A percentile compares a stretch with the other conserved stretches of the same genome.
phyloP scores from a whole-genome alignment of 805 yeast species.

The Yamadazyma takamatsuzukensis region DNA sequence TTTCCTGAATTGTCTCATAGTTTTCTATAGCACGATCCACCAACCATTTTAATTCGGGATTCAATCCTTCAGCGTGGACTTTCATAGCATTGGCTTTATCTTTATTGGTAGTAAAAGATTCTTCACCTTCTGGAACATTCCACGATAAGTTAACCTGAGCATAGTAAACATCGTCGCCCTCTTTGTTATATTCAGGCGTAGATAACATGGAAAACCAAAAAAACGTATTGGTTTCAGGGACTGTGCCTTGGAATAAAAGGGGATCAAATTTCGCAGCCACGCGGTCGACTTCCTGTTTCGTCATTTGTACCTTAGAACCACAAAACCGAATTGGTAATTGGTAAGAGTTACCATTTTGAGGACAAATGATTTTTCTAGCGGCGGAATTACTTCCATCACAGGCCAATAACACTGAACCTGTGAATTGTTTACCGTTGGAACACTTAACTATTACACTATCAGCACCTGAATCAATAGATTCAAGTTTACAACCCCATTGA shows the following conservation, averaged over 20 bases:
- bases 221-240: slow-evolving; percentile 19
- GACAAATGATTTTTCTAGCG: slow-evolving; percentile 17
- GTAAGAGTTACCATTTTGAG: slow-evolving; percentile 15
- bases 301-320: slow-evolving; percentile 21
- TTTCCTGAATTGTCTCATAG: slow-evolving; percentile 11
- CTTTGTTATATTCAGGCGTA: slow-evolving; percentile 15
- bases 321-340: slow-evolving; percentile 23
- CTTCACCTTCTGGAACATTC: slow-evolving; percentile 10
- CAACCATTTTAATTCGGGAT: slow-evolving; percentile 11
- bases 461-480: slow-evolving; percentile 6
- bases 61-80: slow-evolving; percentile 12
- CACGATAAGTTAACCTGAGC: slow-evolving; percentile 18
- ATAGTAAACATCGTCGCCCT: slow-evolving; percentile 11
- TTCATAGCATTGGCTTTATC: slow-evolving; percentile 16
- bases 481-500: slow-evolving; percentile 21
- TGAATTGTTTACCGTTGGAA: slow-evolving; percentile 12
- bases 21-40: slow-evolving; percentile 13
- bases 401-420: slow-evolving; percentile 20
- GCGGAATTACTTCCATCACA: slow-evolving; percentile 24
- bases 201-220: slow-evolving; percentile 26
- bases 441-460: slow-evolving; percentile 10
- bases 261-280: slow-evolving; percentile 21
- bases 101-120: slow-evolving; percentile 12
- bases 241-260: slow-evolving; percentile 26
- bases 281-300: slow-evolving; percentile 14